Base-by-base conservation (phyloP, 345 rosid genomes). In the Schrenkiella parvula region DNA sequence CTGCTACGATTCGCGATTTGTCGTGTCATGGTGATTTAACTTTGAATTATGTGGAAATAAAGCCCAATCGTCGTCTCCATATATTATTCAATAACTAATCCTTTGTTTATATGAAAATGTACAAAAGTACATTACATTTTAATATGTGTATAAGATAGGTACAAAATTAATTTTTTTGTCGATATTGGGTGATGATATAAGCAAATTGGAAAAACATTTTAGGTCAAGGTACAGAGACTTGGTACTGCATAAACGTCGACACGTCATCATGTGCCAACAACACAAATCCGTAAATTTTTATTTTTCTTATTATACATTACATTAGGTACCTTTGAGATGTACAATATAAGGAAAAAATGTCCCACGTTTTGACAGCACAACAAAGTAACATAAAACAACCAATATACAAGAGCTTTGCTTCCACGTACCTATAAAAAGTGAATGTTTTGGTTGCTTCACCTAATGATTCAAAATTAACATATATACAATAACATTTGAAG, bases 1-100 rank as follows among this genome's bases (percentile, higher is more conserved):
- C 28, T 65, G 72, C 71, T 67, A 74, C 78, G 60, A 57, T 57
- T 74, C 26, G 21, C 6, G 11, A 47, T 59, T 73, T 64, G 70
- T 53, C 77, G 71, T 73, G 48, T 32, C 35, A 42, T 42, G 46
- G 32, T 72, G 57, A 39, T 51, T 38, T 51, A 25, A 70, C 50
- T 60, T 70, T 12, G 51, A 38, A 15, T 43, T 63, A 54, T 64
- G 76, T 72, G 70, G 70, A 41, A 41, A 52, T 53, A 61, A 14
- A 5, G 21, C 22, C 70, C 70, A 52, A 53, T 72, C 63, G 14
- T 63, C 62, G 31, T 53, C n/a, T 25, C 15, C 29, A 43, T 13
- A 46, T 55, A 64, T 43, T 53, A 64, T 64, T 42, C 21, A 73
- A 65, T 67, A 44, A n/a, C 46, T 26, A 25, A 46, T 18, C 22